Evolutionary conservation across 805 yeast genomes (phyloP).

Genomic region (Huiozyma sinensis): DNA sequence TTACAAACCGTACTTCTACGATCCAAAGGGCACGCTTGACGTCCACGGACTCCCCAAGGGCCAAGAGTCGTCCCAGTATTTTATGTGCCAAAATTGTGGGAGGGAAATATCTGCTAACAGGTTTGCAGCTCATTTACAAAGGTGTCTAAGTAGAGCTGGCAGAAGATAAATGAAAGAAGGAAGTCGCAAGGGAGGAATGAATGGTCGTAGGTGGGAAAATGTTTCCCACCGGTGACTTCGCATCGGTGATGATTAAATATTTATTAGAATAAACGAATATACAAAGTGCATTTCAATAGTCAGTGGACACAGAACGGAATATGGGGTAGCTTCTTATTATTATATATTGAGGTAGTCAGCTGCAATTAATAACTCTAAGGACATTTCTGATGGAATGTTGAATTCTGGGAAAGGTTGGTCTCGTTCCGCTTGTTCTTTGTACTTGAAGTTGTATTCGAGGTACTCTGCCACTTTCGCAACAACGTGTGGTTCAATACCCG

Average conservation of each 20-base stretch:
- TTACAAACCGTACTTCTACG: constrained; percentile 17
- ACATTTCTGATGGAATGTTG: constrained; percentile 87
- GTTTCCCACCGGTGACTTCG: not conserved
- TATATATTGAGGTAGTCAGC: constrained; percentile 55
- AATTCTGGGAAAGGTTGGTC: constrained; percentile 62
- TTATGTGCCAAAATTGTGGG: constrained; percentile 70
- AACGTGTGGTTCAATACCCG: constrained; percentile 59
- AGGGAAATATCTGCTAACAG: constrained; percentile 84
- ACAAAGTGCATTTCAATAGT: not conserved
- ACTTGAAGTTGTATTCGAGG: constrained; percentile 61
- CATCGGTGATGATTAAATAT: not conserved
- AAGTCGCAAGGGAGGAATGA: too few relatives aligned
- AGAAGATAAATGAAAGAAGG: constrained; percentile 27
- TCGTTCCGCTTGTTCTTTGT: constrained; percentile 38
- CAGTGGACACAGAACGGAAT: not conserved
- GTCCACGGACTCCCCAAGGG: constrained; percentile 22
- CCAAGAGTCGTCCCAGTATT: constrained; percentile 38
- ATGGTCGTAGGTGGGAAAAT: not conserved
- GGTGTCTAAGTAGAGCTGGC: constrained; percentile 71
- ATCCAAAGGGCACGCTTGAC: constrained; percentile 20
- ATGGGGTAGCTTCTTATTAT: not conserved
- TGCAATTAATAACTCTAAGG: constrained; percentile 80
- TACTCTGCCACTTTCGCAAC: constrained; percentile 79
- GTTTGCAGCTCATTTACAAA: constrained; percentile 86
- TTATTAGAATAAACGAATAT: too few relatives aligned